These are phyloP conservation scores for Dactylellina drechsleri DNA, from an alignment of 2,329 filamentous ascomycete species.

Conservation along the genomic window DNA sequence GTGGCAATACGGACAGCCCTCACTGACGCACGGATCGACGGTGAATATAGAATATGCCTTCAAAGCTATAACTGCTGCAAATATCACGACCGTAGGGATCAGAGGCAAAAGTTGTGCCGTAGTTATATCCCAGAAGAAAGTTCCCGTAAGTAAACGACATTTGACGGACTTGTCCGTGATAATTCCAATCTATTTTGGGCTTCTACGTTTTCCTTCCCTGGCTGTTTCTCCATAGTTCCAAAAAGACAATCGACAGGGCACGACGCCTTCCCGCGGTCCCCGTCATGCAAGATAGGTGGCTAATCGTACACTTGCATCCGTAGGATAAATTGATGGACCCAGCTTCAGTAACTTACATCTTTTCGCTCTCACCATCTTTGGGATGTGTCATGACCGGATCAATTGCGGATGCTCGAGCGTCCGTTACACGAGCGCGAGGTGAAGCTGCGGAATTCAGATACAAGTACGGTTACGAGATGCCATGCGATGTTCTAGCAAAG, in stretches of 20 bases:
- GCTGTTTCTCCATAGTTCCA: constrained; percentile 12
- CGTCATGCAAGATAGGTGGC: constrained; percentile 52
- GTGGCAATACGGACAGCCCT: constrained; percentile 22
- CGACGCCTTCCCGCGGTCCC: constrained; percentile 41
- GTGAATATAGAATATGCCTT: constrained; percentile 92
- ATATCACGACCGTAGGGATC: constrained; percentile 94
- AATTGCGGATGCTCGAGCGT: constrained; percentile 94
- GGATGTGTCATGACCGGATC: constrained; percentile 99
- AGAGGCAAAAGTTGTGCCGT: constrained; percentile 97
- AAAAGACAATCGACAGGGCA: constrained; percentile 41
- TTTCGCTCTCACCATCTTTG: constrained; percentile 93
- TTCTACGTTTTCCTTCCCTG: not conserved
- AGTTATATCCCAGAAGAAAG: constrained; percentile 98
- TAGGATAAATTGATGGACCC: constrained; percentile 99
- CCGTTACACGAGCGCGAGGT: constrained; percentile 88
- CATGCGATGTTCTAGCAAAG: constrained; percentile 95
- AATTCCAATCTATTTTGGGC: constrained; percentile 55
- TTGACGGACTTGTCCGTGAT: constrained; percentile 55
- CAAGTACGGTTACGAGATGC: constrained; percentile 99
- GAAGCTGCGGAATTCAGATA: constrained; percentile 98
- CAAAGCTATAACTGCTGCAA: constrained; percentile 98
- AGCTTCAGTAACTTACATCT: constrained; percentile 95
- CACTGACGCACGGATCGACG: constrained; percentile 47
- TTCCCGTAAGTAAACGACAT: constrained; percentile 75
- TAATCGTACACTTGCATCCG: constrained; percentile 45